Evolutionary conservation across 345 rosid species (phyloP), one percentile per base, ranked within the genome.

Genomic region (Lepidium africanum): DNA sequence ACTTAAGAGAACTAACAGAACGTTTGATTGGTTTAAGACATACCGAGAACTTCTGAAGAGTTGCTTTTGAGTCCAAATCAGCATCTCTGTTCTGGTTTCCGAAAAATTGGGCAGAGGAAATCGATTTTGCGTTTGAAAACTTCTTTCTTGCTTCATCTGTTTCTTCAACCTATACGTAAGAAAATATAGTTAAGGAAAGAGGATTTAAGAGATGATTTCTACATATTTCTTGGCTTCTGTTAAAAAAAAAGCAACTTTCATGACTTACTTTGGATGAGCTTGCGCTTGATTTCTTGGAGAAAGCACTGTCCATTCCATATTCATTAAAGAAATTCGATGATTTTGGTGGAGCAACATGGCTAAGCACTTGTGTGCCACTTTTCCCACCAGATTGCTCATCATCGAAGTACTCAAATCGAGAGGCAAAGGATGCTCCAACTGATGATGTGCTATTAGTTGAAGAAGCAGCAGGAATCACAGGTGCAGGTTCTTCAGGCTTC

Each of bases 71-170:
- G n/a, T 88, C 96, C 17, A 68, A 1, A 48, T 86, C 92, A 3
- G 77, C 60, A 52, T 87, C 69, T 59, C 73, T 78, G 77, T 49
- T 82, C 59, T 83, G 92, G 63, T 88, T 88, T 43, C 96, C 96
- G 52, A 89, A 95, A 67, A 9, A 95, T 64, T 95, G 99, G n/a
- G 97, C 83, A 9, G 99, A 95, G 48, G 99, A 95, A 64, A 95
- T 95, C 6, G 99, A 87, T 67, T 95, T 95, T 16, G 99, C 99
- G 70, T 88, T 91, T 35, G 96, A 76, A 79, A 89, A 95, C 82
- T 91, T 95, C 83, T 84, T 91, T 80, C 97, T 84, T 40, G 99
- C 99, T 78, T 95, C 98, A 80, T 95, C 98, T 15, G 87, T 77
- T 79, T 95, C 99, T 71, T 88, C 84, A 72, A 86, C 79, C 97